These are phyloP conservation scores for Zelonia costaricensis DNA, from an alignment of 208 protist species.

Conservation along the genomic window DNA sequence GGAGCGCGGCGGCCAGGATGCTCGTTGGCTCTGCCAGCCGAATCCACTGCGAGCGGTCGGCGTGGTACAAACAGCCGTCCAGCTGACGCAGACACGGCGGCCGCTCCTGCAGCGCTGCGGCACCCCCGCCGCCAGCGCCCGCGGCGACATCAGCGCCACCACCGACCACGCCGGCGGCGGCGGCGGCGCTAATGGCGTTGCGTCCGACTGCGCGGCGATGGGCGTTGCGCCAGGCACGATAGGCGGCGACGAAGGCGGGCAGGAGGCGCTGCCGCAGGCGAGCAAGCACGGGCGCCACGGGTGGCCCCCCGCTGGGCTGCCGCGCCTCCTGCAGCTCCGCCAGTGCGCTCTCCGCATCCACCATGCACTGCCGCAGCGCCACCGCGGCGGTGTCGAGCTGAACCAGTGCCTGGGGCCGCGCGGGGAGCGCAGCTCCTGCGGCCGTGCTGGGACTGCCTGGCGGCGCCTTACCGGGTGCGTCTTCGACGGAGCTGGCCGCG, in stretches of 20 bases:
- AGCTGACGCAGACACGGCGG: constrained; percentile 9
- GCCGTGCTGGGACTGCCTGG: no score
- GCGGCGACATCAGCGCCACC: neutral
- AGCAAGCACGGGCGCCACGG: constrained; percentile 12
- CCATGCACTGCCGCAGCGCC: constrained; percentile 1
- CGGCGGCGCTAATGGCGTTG: neutral
- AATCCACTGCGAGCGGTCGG: constrained; percentile 27
- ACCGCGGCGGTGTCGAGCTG: neutral
- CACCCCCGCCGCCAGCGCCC: no score
- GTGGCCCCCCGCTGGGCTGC: neutral
- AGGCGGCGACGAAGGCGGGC: constrained; percentile 14
- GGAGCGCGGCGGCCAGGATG: constrained; percentile 41
- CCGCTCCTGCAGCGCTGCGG: neutral
- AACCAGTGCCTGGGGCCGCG: neutral
- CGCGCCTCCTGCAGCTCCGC: constrained; percentile 17
- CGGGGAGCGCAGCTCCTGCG: neutral
- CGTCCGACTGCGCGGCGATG: neutral
- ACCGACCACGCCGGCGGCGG: neutral
- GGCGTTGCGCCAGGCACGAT: constrained; percentile 14
- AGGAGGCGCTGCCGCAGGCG: constrained; percentile 14
- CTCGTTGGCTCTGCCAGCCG: constrained; percentile 58
- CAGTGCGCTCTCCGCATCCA: constrained; percentile 4
- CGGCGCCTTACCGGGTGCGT: neutral
- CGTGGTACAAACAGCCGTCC: constrained; percentile 27
- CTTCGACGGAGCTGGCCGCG: neutral